phyloP scores from a whole-genome alignment of 352 stramenopile species.

The Globisporangium abappressorium region DNA sequence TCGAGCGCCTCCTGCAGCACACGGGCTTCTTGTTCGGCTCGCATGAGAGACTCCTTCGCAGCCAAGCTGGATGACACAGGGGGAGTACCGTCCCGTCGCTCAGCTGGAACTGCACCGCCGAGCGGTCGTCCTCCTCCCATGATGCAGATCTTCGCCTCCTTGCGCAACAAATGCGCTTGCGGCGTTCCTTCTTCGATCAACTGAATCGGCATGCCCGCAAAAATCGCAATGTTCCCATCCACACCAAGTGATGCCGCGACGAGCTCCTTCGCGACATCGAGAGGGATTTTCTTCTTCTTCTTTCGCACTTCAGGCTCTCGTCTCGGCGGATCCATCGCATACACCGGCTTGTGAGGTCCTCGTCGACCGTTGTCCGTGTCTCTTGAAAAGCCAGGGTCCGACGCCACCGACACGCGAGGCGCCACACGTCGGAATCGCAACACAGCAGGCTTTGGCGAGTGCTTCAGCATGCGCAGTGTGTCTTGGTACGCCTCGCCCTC shows the following conservation, averaged over 20 bases:
- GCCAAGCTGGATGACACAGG: conserved; percentile 23
- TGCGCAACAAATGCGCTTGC: conserved; percentile 74
- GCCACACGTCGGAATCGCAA: conserved; percentile 73
- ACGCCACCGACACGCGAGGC: conserved; percentile 62
- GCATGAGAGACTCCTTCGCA: conserved; percentile 67
- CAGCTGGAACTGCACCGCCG: neutral
- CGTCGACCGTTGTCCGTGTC: conserved; percentile 29
- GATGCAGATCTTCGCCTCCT: conserved; percentile 82
- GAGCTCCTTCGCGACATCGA: conserved; percentile 77
- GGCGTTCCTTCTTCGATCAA: conserved; percentile 75
- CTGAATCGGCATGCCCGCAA: conserved; percentile 71
- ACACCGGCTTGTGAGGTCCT: conserved; percentile 47
- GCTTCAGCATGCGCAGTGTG: conserved; percentile 84
- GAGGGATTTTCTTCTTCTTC: conserved; percentile 78
- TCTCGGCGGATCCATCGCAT: conserved; percentile 15
- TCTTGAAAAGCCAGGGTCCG: conserved; percentile 43
- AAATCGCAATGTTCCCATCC: conserved; percentile 60
- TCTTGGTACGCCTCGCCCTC: conserved; percentile 82
- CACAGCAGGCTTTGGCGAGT: conserved; percentile 80
- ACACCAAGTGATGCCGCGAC: conserved; percentile 76
- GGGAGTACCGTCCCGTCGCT: neutral
- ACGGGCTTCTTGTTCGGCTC: conserved; percentile 66
- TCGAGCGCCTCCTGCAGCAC: conserved; percentile 80
- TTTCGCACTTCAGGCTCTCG: conserved; percentile 38
- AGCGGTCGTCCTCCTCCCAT: conserved; percentile 26